phyloP scores from a whole-genome alignment of 441 rosid species.

The Erysimum cheiri region DNA sequence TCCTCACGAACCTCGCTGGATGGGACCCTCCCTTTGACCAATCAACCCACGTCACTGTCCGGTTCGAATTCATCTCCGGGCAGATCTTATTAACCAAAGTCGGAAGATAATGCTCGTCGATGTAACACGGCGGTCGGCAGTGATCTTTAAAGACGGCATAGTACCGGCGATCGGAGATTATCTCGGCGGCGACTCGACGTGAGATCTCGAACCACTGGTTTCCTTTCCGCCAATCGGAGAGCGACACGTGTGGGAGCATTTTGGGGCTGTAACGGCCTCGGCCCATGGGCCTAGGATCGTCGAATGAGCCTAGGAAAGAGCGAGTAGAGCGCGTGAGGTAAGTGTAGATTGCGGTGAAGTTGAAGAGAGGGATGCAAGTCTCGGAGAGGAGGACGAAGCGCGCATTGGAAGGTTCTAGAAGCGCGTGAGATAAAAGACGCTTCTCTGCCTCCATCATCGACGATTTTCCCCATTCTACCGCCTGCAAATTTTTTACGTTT shows the following conservation, averaged over 20 bases:
- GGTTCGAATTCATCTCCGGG: slow-evolving; percentile 44
- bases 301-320: slow-evolving; percentile 47
- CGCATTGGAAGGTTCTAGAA: slow-evolving; percentile 44
- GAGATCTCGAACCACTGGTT: slow-evolving; percentile 55
- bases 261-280: slow-evolving; percentile 50
- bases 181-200: slow-evolving; percentile 42
- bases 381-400: slow-evolving; percentile 56
- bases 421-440: slow-evolving; percentile 52
- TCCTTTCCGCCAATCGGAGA: slow-evolving; percentile 55
- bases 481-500: slow-evolving; percentile 9
- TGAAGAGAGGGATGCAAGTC: slow-evolving; percentile 54
- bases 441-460: slow-evolving; percentile 56
- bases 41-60: slow-evolving; percentile 56
- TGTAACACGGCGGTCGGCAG: slow-evolving; percentile 51
- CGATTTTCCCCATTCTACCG: slow-evolving; percentile 52
- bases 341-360: slow-evolving; percentile 48
- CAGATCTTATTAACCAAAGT: slow-evolving; percentile 45
- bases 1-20: slow-evolving; percentile 48
- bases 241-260: slow-evolving; percentile 48
- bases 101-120: slow-evolving; percentile 57
- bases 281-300: slow-evolving; percentile 47
- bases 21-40: slow-evolving; percentile 54
- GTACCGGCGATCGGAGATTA: slow-evolving; percentile 47
- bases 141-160: slow-evolving; percentile 39
- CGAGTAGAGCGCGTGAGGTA: slow-evolving; percentile 46